Evolutionary conservation across 1,139 yeast genomes (phyloP), one percentile per base, ranked within the genome.

Genomic region (Geotrichum reessii): DNA sequence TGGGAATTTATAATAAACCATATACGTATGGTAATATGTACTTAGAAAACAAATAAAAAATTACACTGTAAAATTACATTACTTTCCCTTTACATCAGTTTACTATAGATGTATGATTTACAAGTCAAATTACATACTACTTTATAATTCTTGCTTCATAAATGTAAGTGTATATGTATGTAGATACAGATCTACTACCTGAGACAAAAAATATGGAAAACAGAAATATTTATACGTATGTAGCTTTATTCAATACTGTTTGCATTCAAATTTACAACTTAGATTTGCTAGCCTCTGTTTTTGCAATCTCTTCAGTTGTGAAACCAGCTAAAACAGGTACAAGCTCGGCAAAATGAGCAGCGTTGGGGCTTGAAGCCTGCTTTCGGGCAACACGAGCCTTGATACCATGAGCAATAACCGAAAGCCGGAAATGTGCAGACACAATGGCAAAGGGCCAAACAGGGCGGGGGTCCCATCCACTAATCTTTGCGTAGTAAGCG

Each of bases 381-480:
- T 87, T 87, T 58, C 77, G 73, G 19, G 78, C 76, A 1, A 78
- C 75, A 60, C 90, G 75, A 73, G 86, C 85, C 11, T 85, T 86
- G 61, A 85, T 83, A 3, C 90, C 90, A 64, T 85, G 90, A 40
- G 81, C 75, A 61, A 85, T 85, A 22, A 85, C 87, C 63, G 82
- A 76, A 42, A 84, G 75, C 50, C 89, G 72, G 55, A 81, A 75
- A 58, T 84, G 75, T 0, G 87, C 87, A 69, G 83, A 84, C 1
- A 82, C 85, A 28, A 75, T 77, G 0, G 87, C 89, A 59, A 81
- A 79, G 9, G 71, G 69, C 86, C 87, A 84, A 55, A 74, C 65
- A 2, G 63, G 61, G 8, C 61, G 53, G 8, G 75, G 74, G 58
- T 73, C 67, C 69, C 73, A 72, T 6, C 72, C 72, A 5, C 72